Conservation (phyloP, 495 filamentous ascomycete genomes). For the Bryoglossum gracile region DNA sequence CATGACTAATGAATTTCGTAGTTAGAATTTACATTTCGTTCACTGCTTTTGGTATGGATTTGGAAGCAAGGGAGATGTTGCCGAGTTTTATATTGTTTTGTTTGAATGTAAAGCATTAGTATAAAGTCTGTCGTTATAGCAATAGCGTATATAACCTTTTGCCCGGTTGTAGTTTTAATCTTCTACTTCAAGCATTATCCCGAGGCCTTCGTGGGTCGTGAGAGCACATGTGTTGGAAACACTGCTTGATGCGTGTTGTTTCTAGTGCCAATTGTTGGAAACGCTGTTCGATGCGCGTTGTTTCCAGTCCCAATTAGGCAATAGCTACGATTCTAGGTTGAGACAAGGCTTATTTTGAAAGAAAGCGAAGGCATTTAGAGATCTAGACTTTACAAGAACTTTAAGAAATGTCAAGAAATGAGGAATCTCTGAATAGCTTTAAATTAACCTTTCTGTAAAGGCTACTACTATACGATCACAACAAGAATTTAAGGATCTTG, state of each 20-base stretch:
- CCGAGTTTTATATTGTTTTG: background rate
- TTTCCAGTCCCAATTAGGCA: background rate
- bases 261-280: too few species aligned
- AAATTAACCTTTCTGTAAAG: background rate
- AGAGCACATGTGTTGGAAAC: too few species aligned
- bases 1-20: background rate
- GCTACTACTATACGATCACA: too few species aligned
- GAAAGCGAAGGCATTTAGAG: background rate
- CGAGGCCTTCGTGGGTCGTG: too few species aligned
- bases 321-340: background rate
- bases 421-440: background rate
- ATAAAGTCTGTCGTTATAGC: too few species aligned
- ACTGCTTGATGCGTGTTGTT: too few species aligned
- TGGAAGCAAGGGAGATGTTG: background rate
- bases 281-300: background rate
- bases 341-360: background rate
- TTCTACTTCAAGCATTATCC: too few species aligned
- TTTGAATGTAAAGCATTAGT: background rate
- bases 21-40: background rate
- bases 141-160: too few species aligned
- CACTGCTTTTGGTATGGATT: background rate
- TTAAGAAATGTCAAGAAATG: background rate
- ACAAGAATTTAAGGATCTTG: background rate
- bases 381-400: background rate
- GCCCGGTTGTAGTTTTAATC: too few species aligned